These are phyloP conservation scores for Lachnellula hyalina DNA, from an alignment of 2,329 filamentous ascomycete genomes.

Conservation along the genomic window DNA sequence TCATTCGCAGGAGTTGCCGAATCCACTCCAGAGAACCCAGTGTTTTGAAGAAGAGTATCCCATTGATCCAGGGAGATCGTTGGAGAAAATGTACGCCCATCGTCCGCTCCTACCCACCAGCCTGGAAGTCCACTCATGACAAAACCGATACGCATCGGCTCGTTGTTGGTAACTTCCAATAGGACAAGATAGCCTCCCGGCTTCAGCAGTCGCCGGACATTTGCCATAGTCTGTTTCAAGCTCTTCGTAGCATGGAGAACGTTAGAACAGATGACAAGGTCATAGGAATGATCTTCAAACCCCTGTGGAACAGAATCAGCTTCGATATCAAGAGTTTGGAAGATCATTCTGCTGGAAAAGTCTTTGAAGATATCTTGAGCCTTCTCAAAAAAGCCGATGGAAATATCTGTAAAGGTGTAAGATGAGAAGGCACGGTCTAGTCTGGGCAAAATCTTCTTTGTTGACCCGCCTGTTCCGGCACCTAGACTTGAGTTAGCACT, in stretches of 20 bases:
- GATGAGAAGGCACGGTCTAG: constrained; percentile 31
- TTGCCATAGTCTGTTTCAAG: constrained; percentile 21
- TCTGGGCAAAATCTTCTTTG: constrained; percentile 31
- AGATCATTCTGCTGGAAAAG: constrained; percentile 17
- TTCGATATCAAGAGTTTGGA: constrained; percentile 27
- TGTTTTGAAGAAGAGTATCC: constrained; percentile 18
- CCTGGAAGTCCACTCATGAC: constrained; percentile 29
- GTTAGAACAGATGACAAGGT: constrained; percentile 21
- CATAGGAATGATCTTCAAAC: constrained; percentile 14
- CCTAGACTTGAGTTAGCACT: constrained; percentile 32
- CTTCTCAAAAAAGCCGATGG: constrained; percentile 36
- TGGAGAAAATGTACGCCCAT: constrained; percentile 15
- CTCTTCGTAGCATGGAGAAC: constrained; percentile 21
- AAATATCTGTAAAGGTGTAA: constrained; percentile 44
- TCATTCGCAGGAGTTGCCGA: constrained; percentile 12
- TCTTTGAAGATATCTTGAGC: constrained; percentile 30
- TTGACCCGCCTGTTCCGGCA: constrained; percentile 38
- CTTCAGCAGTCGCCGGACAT: constrained; percentile 27
- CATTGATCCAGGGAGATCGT: constrained; percentile 12
- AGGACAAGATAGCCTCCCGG: constrained; percentile 27
- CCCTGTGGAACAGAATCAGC: constrained; percentile 14
- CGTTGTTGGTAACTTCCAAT: constrained; percentile 24
- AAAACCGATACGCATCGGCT: constrained; percentile 19
- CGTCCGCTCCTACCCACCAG: constrained; percentile 31
- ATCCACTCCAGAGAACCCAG: constrained; percentile 30